A percentile compares a stretch with the other conserved stretches of the same genome.
phyloP scores from a whole-genome alignment of 306 rosid species.

The Cucumis melo region DNA sequence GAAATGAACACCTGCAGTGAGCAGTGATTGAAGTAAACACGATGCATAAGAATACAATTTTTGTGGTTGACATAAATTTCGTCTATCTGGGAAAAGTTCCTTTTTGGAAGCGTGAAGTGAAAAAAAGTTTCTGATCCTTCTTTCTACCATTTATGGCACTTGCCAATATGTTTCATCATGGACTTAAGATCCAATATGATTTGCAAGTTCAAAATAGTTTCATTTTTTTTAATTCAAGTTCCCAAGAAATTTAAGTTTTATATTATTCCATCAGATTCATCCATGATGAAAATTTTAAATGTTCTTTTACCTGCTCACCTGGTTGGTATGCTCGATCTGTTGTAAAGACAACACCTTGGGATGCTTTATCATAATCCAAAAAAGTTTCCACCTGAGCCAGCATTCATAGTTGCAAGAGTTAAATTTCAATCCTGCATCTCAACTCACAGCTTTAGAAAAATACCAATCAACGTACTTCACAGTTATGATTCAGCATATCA shows the following conservation, averaged over 20 bases:
- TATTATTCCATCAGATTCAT: neutral
- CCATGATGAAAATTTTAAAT: constrained; percentile 4
- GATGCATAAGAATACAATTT: neutral
- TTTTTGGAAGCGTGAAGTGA: neutral
- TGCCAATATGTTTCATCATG: neutral
- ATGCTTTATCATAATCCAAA: constrained; percentile 69
- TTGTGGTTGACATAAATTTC: neutral
- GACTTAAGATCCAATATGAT: neutral
- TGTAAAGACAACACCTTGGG: constrained; percentile 73
- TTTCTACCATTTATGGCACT: neutral
- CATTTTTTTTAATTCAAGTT: neutral
- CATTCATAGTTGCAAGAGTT: constrained; percentile 10
- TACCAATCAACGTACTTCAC: constrained; percentile 45
- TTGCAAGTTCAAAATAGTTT: neutral
- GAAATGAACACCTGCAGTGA: constrained; percentile 79
- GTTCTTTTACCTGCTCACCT: constrained; percentile 93
- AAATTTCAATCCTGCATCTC: constrained; percentile 6
- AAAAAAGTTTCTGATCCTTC: neutral
- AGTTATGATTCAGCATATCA: constrained; percentile 90
- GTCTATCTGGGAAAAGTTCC: neutral
- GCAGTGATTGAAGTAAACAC: constrained; percentile 8
- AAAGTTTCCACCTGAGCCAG: constrained; percentile 73
- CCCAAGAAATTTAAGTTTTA: neutral
- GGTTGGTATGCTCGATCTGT: constrained; percentile 78
- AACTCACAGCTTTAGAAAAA: constrained; percentile 5